Conservation (phyloP, 768 basidiomycete genomes). For the Mycena rebaudengoi region DNA sequence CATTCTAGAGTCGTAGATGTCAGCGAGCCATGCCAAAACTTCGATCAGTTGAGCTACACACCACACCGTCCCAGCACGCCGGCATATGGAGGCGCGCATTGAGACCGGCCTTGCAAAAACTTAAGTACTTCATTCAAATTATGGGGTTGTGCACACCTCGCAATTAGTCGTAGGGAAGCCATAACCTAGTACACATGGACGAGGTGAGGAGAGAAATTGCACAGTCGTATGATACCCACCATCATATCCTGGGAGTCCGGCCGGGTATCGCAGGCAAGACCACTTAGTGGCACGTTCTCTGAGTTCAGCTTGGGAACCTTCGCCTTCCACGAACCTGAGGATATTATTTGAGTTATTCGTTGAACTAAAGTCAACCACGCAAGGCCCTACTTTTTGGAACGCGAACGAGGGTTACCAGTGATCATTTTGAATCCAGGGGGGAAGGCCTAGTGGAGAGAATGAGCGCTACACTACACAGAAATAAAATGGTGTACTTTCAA, state of each 20-base stretch:
- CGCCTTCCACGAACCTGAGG: slow-evolving; percentile 67
- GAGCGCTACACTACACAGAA: not conserved
- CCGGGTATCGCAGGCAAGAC: slow-evolving; percentile 50
- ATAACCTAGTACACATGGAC: slow-evolving; percentile 27
- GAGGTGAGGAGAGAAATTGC: not conserved
- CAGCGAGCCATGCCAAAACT: too few species aligned
- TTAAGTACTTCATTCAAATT: not conserved
- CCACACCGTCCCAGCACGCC: slow-evolving; percentile 52
- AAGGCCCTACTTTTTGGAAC: too few species aligned
- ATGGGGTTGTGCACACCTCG: slow-evolving; percentile 44
- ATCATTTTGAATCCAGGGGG: slow-evolving; percentile 54
- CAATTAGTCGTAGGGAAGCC: slow-evolving; percentile 55
- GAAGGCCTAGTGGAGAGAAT: slow-evolving; percentile 39
- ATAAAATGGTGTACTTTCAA: slow-evolving; percentile 28
- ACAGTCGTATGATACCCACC: too few species aligned
- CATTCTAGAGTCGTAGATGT: too few species aligned
- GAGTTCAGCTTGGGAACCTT: slow-evolving; percentile 51
- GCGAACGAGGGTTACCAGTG: slow-evolving; percentile 51
- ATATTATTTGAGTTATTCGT: too few species aligned
- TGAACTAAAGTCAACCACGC: too few species aligned
- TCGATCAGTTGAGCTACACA: too few species aligned
- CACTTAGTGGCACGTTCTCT: slow-evolving; percentile 49
- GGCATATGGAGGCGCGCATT: slow-evolving; percentile 41
- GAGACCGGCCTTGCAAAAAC: slow-evolving; percentile 39
- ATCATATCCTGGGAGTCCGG: slow-evolving; percentile 38